Percentiles rank a stretch among this genome's conserved stretches.
phyloP scores from a whole-genome alignment of 306 rosid species.

The Trifolium subterraneum region DNA sequence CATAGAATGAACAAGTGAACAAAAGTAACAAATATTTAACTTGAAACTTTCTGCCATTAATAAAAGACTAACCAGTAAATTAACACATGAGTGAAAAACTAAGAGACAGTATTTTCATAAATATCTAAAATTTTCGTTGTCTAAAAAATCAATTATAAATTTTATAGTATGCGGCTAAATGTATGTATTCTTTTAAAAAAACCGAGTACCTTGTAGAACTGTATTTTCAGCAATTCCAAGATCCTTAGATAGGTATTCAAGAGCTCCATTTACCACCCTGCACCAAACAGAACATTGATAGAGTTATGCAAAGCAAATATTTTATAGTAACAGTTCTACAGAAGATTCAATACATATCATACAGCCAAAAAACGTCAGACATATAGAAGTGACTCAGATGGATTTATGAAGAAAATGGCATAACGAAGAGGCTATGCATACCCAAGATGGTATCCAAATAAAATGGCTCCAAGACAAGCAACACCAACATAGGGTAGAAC shows the following conservation, averaged over 20 bases:
- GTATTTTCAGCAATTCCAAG: constrained; percentile 82
- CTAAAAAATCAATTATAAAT: constrained; percentile 6
- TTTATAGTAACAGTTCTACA: constrained; percentile 23
- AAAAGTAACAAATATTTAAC: background rate
- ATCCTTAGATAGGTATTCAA: constrained; percentile 90
- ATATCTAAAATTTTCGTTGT: background rate
- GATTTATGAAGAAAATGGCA: constrained; percentile 19
- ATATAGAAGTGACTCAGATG: constrained; percentile 1
- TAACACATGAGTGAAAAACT: no score
- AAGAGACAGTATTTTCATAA: background rate
- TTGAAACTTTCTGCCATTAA: no score
- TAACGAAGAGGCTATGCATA: constrained; percentile 46
- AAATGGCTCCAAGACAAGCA: constrained; percentile 98
- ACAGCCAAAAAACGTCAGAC: constrained; percentile 8
- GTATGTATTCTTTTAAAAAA: background rate
- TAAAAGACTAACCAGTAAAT: no score
- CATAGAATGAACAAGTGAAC: no score
- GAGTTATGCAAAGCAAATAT: constrained; percentile 19
- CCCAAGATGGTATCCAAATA: constrained; percentile 99
- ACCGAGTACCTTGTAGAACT: constrained; percentile 69
- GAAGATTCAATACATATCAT: constrained; percentile 7
- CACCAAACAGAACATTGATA: constrained; percentile 43
- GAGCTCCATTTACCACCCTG: constrained; percentile 98
- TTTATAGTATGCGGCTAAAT: background rate
- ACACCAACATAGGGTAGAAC: constrained; percentile 94